phyloP scores from a whole-genome alignment of 2,329 filamentous ascomycete species.

The Monosporascus sp. region DNA sequence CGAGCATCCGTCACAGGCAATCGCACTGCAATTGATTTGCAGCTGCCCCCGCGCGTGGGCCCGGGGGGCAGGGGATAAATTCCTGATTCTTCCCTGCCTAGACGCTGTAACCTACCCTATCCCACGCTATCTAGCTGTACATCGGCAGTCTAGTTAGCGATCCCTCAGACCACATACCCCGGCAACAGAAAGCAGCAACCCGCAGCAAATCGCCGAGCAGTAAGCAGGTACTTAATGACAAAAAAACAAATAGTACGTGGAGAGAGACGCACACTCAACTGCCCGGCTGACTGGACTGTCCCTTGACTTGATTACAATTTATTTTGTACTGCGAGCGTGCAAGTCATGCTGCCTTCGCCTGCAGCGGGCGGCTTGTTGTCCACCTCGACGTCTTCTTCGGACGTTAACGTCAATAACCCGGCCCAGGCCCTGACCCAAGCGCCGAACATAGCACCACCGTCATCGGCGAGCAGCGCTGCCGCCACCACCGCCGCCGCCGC shows the following conservation, averaged over 20 bases:
- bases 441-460: slow-evolving; percentile 21
- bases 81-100: no score
- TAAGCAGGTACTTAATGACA: neutral
- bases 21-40: neutral
- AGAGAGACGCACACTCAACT: neutral
- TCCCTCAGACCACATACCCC: no score
- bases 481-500: slow-evolving; percentile 14
- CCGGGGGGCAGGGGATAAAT: neutral
- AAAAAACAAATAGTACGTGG: neutral
- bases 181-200: no score
- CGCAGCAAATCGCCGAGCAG: no score
- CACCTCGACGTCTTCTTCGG: neutral
- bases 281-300: neutral
- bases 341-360: slow-evolving; percentile 28
- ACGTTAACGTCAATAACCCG: neutral
- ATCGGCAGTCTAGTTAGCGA: no score
- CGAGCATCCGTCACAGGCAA: neutral
- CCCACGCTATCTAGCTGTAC: no score
- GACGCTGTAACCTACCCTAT: no score
- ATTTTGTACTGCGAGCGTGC: neutral
- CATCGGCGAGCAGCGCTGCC: slow-evolving; percentile 15
- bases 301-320: neutral
- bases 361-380: slow-evolving; percentile 18
- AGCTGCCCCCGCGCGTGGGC: neutral
- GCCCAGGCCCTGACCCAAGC: slow-evolving; percentile 2